Percentiles rank a stretch among this genome's conserved stretches.
These are phyloP conservation scores for Backusella luteola DNA, from an alignment of 192 early-diverging fungal genomes.

Conservation along the genomic window DNA sequence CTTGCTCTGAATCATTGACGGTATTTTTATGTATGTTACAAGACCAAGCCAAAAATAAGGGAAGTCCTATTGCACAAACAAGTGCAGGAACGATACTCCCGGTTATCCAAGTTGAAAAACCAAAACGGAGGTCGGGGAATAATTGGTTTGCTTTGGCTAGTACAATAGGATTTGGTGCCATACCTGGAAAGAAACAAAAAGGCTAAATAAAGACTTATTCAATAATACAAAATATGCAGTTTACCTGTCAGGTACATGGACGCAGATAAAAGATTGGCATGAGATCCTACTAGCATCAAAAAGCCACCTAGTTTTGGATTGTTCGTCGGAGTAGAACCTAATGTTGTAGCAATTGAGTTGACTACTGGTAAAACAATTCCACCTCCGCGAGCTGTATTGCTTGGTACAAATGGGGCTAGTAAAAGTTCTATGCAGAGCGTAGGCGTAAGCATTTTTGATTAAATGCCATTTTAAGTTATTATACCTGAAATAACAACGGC, in stretches of 20 bases:
- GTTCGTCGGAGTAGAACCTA: constrained; percentile 45
- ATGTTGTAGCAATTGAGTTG: constrained; percentile 54
- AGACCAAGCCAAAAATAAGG: constrained; percentile 26
- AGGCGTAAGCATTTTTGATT: neutral
- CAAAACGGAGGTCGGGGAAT: constrained; percentile 62
- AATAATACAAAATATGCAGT: neutral
- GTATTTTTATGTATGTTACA: constrained; percentile 1
- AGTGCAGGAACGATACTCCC: constrained; percentile 55
- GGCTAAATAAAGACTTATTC: neutral
- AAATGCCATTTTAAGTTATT: neutral
- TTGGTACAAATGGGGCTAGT: constrained; percentile 70
- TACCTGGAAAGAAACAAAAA: constrained; percentile 32
- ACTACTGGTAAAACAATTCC: constrained; percentile 79
- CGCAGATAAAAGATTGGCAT: constrained; percentile 71
- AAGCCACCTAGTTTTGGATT: constrained; percentile 49
- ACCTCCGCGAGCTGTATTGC: constrained; percentile 75
- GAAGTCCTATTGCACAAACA: constrained; percentile 13
- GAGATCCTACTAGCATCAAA: constrained; percentile 59
- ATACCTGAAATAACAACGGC: constrained; percentile 43
- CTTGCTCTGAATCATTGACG: neutral
- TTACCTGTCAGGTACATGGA: constrained; percentile 68
- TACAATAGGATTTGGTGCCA: constrained; percentile 74
- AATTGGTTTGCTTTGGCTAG: constrained; percentile 55
- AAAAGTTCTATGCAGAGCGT: constrained; percentile 51
- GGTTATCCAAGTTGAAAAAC: constrained; percentile 61